These are phyloP conservation scores for Urochloa ruziziensis DNA, from an alignment of 176 grass and related monocot genomes.

Conservation along the genomic window DNA sequence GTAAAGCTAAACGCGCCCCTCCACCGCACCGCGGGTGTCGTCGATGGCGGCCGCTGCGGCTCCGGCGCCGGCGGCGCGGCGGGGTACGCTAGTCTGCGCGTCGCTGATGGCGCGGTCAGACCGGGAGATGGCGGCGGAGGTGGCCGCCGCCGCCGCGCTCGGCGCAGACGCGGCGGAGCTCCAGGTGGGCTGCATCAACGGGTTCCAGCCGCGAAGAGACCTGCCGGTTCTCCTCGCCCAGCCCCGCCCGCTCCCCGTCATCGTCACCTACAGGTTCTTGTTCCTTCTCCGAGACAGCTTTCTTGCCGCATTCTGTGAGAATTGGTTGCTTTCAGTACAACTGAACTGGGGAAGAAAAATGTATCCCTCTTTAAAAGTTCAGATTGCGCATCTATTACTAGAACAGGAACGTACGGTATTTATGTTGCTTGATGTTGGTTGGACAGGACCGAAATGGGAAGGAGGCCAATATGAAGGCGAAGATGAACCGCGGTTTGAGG, in stretches of 20 bases:
- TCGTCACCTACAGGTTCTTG: constrained; percentile 83
- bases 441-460: constrained; percentile 88
- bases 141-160: constrained; percentile 48
- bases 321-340: not conserved
- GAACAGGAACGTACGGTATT: not conserved
- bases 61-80: constrained; percentile 5
- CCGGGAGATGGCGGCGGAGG: constrained; percentile 60
- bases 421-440: not conserved
- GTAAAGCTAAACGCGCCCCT: not conserved
- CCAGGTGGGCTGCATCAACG: constrained; percentile 60
- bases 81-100: constrained; percentile 64
- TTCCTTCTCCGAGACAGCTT: not conserved
- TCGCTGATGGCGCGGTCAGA: constrained; percentile 55
- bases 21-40: no score
- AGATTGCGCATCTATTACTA: not conserved
- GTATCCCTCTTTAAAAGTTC: no score
- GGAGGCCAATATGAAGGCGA: constrained; percentile 84
- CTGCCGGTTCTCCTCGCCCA: constrained; percentile 57
- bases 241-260: constrained; percentile 63
- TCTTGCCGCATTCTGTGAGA: not conserved
- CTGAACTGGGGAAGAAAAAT: not conserved
- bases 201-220: constrained; percentile 63
- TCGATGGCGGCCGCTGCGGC: constrained; percentile 23
- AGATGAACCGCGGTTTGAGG: constrained; percentile 60
- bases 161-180: constrained; percentile 87